Conservation (phyloP, 2,329 filamentous ascomycete species). For the Hypoxylon sp. region DNA sequence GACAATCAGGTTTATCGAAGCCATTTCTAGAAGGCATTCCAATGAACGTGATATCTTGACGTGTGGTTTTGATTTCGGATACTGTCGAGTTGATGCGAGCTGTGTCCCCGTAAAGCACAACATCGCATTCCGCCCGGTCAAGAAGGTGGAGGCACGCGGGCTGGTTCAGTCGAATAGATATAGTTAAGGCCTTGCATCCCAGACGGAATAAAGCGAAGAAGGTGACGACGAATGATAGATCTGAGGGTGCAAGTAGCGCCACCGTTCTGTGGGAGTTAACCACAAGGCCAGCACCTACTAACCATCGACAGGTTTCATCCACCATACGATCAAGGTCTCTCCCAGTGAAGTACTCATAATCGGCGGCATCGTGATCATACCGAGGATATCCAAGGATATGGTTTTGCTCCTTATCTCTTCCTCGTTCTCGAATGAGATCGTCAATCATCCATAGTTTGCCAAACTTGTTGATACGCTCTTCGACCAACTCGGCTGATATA, state of each 20-base stretch:
- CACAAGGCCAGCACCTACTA: constrained; percentile 47
- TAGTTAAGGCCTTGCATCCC: constrained; percentile 53
- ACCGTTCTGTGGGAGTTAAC: constrained; percentile 47
- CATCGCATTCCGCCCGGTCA: constrained; percentile 47
- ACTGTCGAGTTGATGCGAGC: constrained; percentile 47
- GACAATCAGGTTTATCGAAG: constrained; percentile 36
- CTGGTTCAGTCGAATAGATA: constrained; percentile 54
- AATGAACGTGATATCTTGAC: constrained; percentile 36
- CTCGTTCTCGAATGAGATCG: constrained; percentile 52
- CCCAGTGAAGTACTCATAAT: constrained; percentile 53
- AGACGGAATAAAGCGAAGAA: constrained; percentile 56
- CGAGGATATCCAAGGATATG: constrained; percentile 54
- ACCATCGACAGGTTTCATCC: constrained; percentile 47
- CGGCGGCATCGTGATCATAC: constrained; percentile 43
- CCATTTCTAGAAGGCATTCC: constrained; percentile 37
- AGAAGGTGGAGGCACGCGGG: constrained; percentile 52
- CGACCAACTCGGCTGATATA: constrained; percentile 40
- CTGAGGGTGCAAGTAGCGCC: constrained; percentile 52
- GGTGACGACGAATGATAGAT: constrained; percentile 53
- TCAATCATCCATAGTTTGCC: constrained; percentile 53
- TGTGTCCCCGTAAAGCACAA: constrained; percentile 50
- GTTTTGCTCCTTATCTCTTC: constrained; percentile 49
- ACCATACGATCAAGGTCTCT: constrained; percentile 52
- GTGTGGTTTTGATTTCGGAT: constrained; percentile 38
- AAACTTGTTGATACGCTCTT: constrained; percentile 46